These are phyloP conservation scores for Fraxinus americana DNA, from an alignment of 257 asterid genomes.

Conservation along the genomic window DNA sequence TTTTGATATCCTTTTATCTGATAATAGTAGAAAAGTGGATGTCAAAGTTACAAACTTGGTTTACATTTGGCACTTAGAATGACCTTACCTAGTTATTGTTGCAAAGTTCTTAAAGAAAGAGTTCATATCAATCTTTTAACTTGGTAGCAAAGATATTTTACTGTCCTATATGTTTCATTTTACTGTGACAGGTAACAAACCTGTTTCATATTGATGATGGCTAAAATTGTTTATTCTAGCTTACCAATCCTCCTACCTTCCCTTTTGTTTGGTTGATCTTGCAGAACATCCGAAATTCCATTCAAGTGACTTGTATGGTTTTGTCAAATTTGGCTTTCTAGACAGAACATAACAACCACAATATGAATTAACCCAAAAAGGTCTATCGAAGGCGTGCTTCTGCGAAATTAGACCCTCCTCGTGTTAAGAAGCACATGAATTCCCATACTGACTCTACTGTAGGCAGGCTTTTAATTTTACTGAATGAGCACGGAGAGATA, in stretches of 20 bases:
- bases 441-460: neutral
- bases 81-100: neutral
- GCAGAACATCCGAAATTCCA: neutral
- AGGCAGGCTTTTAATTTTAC: neutral
- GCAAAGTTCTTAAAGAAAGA: neutral
- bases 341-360: no score
- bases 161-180: neutral
- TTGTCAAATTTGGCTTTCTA: no score
- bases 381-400: no score
- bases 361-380: no score
- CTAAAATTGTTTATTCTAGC: neutral
- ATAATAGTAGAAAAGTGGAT: neutral
- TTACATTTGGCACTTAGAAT: slow-evolving; percentile 5
- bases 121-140: neutral
- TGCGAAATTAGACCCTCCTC: no score
- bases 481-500: neutral
- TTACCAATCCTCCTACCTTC: neutral
- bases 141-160: neutral
- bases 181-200: neutral
- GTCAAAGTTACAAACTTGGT: neutral
- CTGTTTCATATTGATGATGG: neutral
- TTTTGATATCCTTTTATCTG: neutral
- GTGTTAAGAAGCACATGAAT: neutral
- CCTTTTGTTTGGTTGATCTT: neutral
- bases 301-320: no score